phyloP scores from a whole-genome alignment of 2,329 filamentous ascomycete species.

The Talaromyces sp. region DNA sequence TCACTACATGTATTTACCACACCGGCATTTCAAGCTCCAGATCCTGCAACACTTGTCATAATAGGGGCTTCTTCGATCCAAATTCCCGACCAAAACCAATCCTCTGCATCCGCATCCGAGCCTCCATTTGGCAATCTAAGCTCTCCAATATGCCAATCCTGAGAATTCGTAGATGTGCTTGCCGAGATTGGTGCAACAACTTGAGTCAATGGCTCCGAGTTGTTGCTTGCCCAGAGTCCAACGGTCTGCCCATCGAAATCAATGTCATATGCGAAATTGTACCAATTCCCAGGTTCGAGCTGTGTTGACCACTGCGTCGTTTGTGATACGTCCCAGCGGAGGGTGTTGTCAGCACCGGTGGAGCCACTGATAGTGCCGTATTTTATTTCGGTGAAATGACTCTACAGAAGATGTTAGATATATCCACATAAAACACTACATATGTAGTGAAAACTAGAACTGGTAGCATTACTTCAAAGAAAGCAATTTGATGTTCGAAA shows the following conservation, averaged over 20 bases:
- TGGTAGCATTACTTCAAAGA: conserved; percentile 37
- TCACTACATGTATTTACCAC: no score
- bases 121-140: conserved; percentile 58
- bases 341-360: conserved; percentile 45
- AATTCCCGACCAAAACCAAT: conserved; percentile 67
- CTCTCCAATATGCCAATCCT: conserved; percentile 68
- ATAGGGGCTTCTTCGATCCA: conserved; percentile 60
- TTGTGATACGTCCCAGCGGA: conserved; percentile 62
- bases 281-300: conserved; percentile 62
- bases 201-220: conserved; percentile 51
- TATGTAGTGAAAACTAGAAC: neutral
- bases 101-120: conserved; percentile 51
- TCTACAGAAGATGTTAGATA: conserved; percentile 30
- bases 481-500: conserved; percentile 63
- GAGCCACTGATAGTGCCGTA: conserved; percentile 55
- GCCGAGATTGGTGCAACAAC: conserved; percentile 57
- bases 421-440: neutral
- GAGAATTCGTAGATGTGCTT: conserved; percentile 60
- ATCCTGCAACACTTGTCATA: conserved; percentile 35
- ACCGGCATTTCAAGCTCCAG: conserved; percentile 5
- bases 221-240: conserved; percentile 66
- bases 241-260: conserved; percentile 61
- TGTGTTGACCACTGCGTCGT: conserved; percentile 58
- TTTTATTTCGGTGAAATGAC: conserved; percentile 72
- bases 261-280: conserved; percentile 71